phyloP scores from a whole-genome alignment of 441 rosid genomes.

The Biscutella laevigata region DNA sequence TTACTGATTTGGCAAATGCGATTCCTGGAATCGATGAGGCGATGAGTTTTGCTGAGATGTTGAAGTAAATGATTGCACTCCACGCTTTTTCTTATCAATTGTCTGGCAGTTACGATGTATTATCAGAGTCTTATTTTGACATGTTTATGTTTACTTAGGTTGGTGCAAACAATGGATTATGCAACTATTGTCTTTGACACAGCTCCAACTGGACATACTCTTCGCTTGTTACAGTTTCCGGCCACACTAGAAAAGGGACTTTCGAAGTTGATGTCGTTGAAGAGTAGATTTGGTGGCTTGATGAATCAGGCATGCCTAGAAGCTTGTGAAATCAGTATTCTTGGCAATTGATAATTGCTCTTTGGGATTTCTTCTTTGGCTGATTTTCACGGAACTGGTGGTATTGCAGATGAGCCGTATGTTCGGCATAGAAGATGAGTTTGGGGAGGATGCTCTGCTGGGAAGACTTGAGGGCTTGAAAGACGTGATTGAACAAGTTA shows the following conservation, averaged over 20 bases:
- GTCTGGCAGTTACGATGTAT: neutral
- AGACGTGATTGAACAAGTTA: slow-evolving; percentile 92
- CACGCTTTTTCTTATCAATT: neutral
- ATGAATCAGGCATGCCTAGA: slow-evolving; percentile 62
- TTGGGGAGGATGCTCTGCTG: slow-evolving; percentile 92
- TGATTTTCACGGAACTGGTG: slow-evolving; percentile 1
- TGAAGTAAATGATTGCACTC: slow-evolving; percentile 54
- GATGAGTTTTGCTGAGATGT: slow-evolving; percentile 97
- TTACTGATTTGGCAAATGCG: slow-evolving; percentile 88
- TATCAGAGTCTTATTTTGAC: neutral
- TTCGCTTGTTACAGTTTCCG: slow-evolving; percentile 87
- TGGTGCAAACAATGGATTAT: slow-evolving; percentile 98
- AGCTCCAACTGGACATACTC: slow-evolving; percentile 98
- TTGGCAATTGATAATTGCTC: too few species aligned
- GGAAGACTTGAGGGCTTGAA: slow-evolving; percentile 99
- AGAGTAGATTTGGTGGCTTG: slow-evolving; percentile 87
- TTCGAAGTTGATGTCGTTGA: slow-evolving; percentile 78
- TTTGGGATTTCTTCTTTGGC: neutral
- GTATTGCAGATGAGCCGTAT: slow-evolving; percentile 69
- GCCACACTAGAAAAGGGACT: slow-evolving; percentile 93
- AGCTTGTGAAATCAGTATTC: neutral
- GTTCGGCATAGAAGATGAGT: slow-evolving; percentile 78
- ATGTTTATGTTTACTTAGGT: slow-evolving; percentile 33
- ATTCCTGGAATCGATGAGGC: slow-evolving; percentile 99
- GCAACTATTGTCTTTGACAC: slow-evolving; percentile 92